Percentiles rank a stretch among this genome's conserved stretches.
These are phyloP conservation scores for Anethum foeniculum DNA, from an alignment of 140 eudicot genomes.

Conservation along the genomic window DNA sequence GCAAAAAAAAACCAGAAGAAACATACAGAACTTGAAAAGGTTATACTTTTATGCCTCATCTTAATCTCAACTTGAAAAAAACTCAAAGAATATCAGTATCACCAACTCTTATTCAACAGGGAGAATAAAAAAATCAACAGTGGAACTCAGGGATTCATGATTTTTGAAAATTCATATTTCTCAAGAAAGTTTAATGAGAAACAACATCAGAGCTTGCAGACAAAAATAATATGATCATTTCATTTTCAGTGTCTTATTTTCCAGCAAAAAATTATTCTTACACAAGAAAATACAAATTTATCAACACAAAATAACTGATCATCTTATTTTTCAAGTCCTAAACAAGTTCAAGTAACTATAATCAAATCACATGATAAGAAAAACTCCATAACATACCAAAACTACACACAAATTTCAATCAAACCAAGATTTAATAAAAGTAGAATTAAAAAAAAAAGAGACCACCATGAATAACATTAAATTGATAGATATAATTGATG, in stretches of 20 bases:
- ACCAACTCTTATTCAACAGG: not conserved
- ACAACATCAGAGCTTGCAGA: not conserved
- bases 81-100: not conserved
- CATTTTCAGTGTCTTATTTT: not conserved
- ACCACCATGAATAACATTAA: not conserved
- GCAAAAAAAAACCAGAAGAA: not conserved
- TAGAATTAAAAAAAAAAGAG: not conserved
- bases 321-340: not conserved
- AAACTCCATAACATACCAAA: not conserved
- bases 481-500: not conserved
- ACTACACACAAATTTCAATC: not conserved
- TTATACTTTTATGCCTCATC: not conserved
- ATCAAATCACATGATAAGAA: not conserved
- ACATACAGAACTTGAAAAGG: not conserved
- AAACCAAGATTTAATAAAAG: not conserved
- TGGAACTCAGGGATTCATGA: not conserved
- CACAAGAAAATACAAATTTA: not conserved
- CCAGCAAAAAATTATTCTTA: not conserved
- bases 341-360: not conserved
- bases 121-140: not conserved
- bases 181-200: not conserved
- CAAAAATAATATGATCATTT: not conserved
- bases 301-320: not conserved
- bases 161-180: not conserved
- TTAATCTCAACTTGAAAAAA: not conserved